Conservation (phyloP, 768 basidiomycete species). For the Omphalotus guepiniiformis region DNA sequence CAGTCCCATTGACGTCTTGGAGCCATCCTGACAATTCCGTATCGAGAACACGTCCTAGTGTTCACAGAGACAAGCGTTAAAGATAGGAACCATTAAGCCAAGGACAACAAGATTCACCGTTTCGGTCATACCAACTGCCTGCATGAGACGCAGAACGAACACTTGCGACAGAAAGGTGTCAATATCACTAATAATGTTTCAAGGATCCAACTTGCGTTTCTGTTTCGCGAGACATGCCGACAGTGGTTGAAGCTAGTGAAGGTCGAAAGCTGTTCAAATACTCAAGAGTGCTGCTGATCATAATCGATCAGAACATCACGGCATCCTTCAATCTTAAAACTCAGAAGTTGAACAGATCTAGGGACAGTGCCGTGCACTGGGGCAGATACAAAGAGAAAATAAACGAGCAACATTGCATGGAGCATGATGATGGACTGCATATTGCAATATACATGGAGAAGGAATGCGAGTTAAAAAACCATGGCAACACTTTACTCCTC, state of each 20-base stretch:
- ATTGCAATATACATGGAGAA: slow-evolving; percentile 49
- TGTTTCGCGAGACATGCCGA: background rate
- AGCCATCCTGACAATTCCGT: slow-evolving; percentile 65
- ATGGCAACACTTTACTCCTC: slow-evolving; percentile 68
- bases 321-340: background rate
- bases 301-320: background rate
- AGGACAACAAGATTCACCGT: slow-evolving; percentile 40
- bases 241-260: slow-evolving; percentile 9
- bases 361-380: no score
- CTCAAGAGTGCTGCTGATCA: background rate
- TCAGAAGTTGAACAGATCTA: no score
- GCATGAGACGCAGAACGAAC: slow-evolving; percentile 74
- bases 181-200: background rate
- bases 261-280: background rate
- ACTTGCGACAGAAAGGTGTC: background rate
- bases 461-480: slow-evolving; percentile 33
- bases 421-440: slow-evolving; percentile 52
- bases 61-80: slow-evolving; percentile 7
- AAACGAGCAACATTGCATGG: slow-evolving; percentile 9
- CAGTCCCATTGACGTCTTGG: slow-evolving; percentile 43
- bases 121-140: slow-evolving; percentile 81
- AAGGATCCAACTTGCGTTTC: slow-evolving; percentile 8
- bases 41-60: slow-evolving; percentile 59
- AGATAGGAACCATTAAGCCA: slow-evolving; percentile 9
- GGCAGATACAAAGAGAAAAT: no score